Evolutionary conservation across 768 basidiomycete genomes (phyloP), one percentile per base, ranked within the genome.

Genomic region (Lentinus brumalis): DNA sequence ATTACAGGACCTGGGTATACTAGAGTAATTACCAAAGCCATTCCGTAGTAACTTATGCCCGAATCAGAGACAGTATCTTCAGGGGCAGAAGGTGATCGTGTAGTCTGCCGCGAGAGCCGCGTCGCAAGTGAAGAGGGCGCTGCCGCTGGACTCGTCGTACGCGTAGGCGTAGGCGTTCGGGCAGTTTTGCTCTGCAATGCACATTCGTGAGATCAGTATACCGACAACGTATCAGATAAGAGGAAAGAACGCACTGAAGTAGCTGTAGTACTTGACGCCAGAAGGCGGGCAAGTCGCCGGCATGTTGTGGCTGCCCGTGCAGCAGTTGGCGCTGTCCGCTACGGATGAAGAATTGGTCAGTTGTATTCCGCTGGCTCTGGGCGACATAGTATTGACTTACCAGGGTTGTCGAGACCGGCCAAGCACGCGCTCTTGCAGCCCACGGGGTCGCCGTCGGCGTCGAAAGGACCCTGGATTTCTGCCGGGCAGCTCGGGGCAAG

Each of bases 301-400:
- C 4, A 82, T 85, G 69, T 71, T 73, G 72, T 81, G 75, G 45
- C 68, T 71, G 10, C 88, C 88, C 15, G 81, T 81, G 75, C 88
- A 90, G 71, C 88, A 89, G 67, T 88, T 86, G 4, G 78, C 71
- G 26, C 85, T 86, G 73, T 89, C 80, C 32, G 65, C 84, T 73
- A 49, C 2, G 21, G 21, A 26, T 26, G 21, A 30, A 26, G 12
- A 2, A 29, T 8, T 12, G 46, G 14, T 35, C 35, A 35, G 1
- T 11, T 7, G 3, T 35, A 35, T 35, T 35, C 11, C 3, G 6
- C 35, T 49, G 12, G 21, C 14, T 26, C 26, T 26, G 46, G 29
- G 26, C 6, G 10, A 12, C 29, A 21, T 18, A 46, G 45, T 16
- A 44, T 44, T 16, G 18, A 44, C 46, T 26, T 14, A 49, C 46